Evolutionary conservation across 495 filamentous ascomycete species (phyloP).

Genomic region (Lasiosphaeria ovina): DNA sequence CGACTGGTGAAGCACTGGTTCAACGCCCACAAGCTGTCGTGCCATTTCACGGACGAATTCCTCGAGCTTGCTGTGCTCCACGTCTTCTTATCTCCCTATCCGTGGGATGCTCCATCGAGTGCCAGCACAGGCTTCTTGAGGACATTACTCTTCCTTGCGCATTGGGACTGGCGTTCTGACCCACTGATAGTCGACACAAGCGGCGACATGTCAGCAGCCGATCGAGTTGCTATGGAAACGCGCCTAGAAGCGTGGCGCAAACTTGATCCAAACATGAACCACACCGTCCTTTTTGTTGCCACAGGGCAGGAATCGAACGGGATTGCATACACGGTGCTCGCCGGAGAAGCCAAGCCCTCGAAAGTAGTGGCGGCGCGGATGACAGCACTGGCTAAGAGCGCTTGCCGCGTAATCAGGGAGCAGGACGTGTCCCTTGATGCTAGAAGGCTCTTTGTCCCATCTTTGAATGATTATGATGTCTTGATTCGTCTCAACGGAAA

Average conservation of each 20-base stretch:
- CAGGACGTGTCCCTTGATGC: constrained; percentile 56
- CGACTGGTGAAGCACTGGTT: constrained; percentile 93
- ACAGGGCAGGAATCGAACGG: constrained; percentile 76
- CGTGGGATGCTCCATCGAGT: constrained; percentile 75
- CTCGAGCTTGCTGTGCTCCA: constrained; percentile 76
- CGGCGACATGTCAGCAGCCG: constrained; percentile 51
- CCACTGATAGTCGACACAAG: constrained; percentile 76
- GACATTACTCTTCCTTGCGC: constrained; percentile 69
- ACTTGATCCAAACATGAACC: constrained; percentile 85
- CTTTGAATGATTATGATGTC: constrained; percentile 78
- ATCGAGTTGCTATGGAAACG: constrained; percentile 60
- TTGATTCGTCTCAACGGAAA: constrained; percentile 66
- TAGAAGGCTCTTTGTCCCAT: constrained; percentile 64
- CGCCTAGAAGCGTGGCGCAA: constrained; percentile 77
- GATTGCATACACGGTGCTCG: constrained; percentile 71
- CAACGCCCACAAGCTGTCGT: constrained; percentile 70
- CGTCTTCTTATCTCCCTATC: constrained; percentile 77
- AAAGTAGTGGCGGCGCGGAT: constrained; percentile 85
- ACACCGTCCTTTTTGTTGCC: constrained; percentile 75
- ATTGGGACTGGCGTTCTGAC: constrained; percentile 87
- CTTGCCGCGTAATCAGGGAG: constrained; percentile 58
- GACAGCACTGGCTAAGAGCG: constrained; percentile 73
- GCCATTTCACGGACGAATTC: constrained; percentile 73
- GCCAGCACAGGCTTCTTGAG: constrained; percentile 79
- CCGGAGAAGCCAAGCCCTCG: constrained; percentile 50